Evolutionary conservation across 2,329 filamentous ascomycete species (phyloP), one percentile per base, ranked within the genome.

Genomic region (Pseudogymnoascus sp.): DNA sequence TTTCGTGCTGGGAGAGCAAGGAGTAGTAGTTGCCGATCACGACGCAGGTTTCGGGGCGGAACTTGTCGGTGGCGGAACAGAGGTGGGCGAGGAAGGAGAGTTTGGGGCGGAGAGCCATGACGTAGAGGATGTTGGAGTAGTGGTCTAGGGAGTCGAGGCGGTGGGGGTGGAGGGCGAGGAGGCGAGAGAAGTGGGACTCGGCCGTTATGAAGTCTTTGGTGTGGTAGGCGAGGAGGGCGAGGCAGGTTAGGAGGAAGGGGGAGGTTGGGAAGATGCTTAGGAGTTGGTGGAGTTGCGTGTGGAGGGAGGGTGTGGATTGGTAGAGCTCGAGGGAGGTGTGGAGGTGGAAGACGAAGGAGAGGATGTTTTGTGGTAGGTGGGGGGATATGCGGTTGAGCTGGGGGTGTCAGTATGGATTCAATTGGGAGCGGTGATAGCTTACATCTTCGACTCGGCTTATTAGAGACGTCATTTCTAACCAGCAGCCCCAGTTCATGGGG

Each of bases 11-110:
- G 0, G 92, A 96, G 65, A 96, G 86, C 0, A 97, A 78, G 0
- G 91, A 95, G 77, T 97, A 99, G 77, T 97, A 97, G 73, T 99
- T 99, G 4, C 94, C 94, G 23, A 97, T 88, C 0, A 97, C 93
- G 62, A 95, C 95, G 72, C 94, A 97, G 0, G 94, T 96, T 75
- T 99, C 94, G 0, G 94, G 93, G 0, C 94, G 88, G 76, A 99
- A 99, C 71, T 93, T 96, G 79, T 99, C 94, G 5, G 94, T 91
- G 59, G 87, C 88, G 1, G 90, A 92, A 69, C 94, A 95, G 10
- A 97, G 80, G 70, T 97, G 92, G 0, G 94, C 94, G 21, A 99
- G 77, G 69, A 96, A 97, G 0, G 93, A 92, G 21, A 99, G 81
- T 72, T 96, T 96, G 0, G 94, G 91, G 8, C 92, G 84, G 65